Evolutionary conservation across 2,329 filamentous ascomycete genomes (phyloP).

Genomic region (Ceratocystis albifundus): DNA sequence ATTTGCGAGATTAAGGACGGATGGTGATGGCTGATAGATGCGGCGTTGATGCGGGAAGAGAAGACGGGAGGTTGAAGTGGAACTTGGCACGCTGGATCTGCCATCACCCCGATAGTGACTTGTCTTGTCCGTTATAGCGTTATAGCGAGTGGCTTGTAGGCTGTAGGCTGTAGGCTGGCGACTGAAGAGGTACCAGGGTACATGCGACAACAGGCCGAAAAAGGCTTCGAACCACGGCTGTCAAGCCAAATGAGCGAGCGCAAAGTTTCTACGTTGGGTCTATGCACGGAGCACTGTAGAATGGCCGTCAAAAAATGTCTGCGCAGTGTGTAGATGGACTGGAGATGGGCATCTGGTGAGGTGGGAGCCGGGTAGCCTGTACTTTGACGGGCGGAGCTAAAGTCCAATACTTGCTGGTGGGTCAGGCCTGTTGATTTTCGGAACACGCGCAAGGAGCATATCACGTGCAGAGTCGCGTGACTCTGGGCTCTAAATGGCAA

Average conservation of each 20-base stretch:
- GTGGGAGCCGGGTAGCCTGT: conserved; percentile 6
- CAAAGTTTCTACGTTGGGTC: neutral
- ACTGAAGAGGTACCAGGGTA: conserved; percentile 16
- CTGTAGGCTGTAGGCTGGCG: too few relatives aligned
- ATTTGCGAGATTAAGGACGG: conserved; percentile 29
- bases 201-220: neutral
- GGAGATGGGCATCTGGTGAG: neutral
- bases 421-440: neutral
- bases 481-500: conserved; percentile 1
- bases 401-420: neutral
- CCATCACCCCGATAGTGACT: conserved; percentile 15
- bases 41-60: conserved; percentile 41
- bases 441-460: neutral
- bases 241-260: neutral
- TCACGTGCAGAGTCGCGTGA: conserved; percentile 11
- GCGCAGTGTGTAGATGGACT: neutral
- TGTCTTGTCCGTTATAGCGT: conserved; percentile 13
- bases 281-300: neutral
- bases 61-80: conserved; percentile 45
- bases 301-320: neutral
- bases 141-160: neutral
- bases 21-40: conserved; percentile 23
- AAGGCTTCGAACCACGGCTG: neutral
- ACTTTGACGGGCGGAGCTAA: conserved; percentile 11
- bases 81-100: conserved; percentile 16